Base-by-base conservation (phyloP, 2,329 filamentous ascomycete species). In the Penicillium sp. region DNA sequence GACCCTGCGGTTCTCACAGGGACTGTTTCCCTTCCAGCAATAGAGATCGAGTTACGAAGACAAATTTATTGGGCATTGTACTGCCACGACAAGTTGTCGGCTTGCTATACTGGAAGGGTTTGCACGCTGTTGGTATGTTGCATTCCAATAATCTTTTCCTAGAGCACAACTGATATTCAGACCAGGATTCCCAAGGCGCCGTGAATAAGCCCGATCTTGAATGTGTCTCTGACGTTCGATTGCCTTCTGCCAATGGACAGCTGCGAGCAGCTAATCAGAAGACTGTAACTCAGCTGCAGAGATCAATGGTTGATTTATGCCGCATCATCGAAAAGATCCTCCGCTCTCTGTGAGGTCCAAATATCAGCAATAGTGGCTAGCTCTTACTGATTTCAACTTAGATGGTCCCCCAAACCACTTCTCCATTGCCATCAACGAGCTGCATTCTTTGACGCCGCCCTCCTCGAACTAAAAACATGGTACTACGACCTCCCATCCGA, bases 11-110 rank as follows among this genome's bases (percentile, higher is more conserved):
- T 65, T 11, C 57, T 74, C 5, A 60, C 62, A 13, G 66, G 66
- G 16, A 64, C 70, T 9, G 63, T 62, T 39, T 50, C 60, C 13
- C 61, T 75, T 33, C 54, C 68, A 0, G 19, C 45, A 0, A 63
- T 70, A 19, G 73, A 76, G 47, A 65, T 68, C 21, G 66, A 74
- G 14, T 48, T 75, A 2, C 55, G 73, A 8, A 63, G 71, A 21
- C 73, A 74, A 49, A 72, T 75, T 2, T 75, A 76, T 45, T 75
- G 72, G 73, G 60, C 72, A 1, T 54, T 75, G 2, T 75, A 75
- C 33, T 74, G 70, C 25, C 62, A 70, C 48, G 73, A 76, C 51
- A 76, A 76, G 33, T 58, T 73, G 3, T 66, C 67, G 0, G 69
- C 72, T 4, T 72, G 65, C 21, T 75, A 75, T 50, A 73, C 72